phyloP scores from a whole-genome alignment of 352 stramenopile species.

The Phytopythium boreale region DNA sequence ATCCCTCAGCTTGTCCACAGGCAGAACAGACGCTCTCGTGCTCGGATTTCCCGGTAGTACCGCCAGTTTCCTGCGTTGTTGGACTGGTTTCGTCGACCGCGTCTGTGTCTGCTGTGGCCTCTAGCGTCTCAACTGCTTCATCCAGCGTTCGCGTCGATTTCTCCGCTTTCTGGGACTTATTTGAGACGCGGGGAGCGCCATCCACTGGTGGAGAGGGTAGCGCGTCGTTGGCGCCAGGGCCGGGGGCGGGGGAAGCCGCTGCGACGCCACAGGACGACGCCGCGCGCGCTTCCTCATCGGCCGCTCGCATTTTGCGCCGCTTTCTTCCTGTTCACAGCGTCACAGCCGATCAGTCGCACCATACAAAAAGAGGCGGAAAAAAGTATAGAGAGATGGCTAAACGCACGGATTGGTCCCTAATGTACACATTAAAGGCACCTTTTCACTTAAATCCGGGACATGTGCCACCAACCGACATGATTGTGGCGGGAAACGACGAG shows the following conservation, averaged over 20 bases:
- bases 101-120: not conserved
- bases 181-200: not conserved
- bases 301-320: constrained; percentile 11
- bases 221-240: constrained; percentile 8
- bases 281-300: constrained; percentile 8
- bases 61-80: not conserved
- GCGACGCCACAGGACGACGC: constrained; percentile 8
- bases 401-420: not conserved
- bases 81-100: not conserved
- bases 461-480: constrained; percentile 1
- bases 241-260: constrained; percentile 2
- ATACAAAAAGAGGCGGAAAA: not conserved
- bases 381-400: not conserved
- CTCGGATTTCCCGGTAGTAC: not conserved
- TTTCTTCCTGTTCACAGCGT: constrained; percentile 5
- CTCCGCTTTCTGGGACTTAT: constrained; percentile 13
- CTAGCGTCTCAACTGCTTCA: constrained; percentile 6
- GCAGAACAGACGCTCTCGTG: constrained; percentile 13
- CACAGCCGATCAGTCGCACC: constrained; percentile 1
- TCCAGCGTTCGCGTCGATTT: constrained; percentile 9
- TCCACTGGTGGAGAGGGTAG: not conserved
- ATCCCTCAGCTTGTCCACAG: constrained; percentile 11
- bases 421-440: not conserved
- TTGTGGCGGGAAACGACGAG: not conserved
- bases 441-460: constrained; percentile 1